Base-by-base conservation (phyloP, 331 rosid species). In the Acacia pycnantha region DNA sequence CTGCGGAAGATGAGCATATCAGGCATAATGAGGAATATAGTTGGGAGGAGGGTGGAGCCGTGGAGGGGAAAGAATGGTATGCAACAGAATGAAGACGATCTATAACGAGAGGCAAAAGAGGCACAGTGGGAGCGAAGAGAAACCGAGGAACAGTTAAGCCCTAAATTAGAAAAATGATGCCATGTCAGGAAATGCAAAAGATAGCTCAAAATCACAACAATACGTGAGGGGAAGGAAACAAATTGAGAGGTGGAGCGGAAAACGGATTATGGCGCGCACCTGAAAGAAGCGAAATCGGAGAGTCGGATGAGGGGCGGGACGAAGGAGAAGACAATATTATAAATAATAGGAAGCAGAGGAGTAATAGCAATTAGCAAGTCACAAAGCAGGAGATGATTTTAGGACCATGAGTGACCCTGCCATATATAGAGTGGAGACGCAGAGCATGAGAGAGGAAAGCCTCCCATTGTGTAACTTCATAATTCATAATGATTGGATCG, bases 381-480 rank as follows among this genome's bases (percentile, higher is more conserved):
- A 37, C 8, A 37, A 6, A 37, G 41, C 41, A 37, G 8, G 8
- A 27, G 75, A 48, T 71, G 83, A 74, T 1, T 24, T 77, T 15
- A 8, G 51, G 47, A 19, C 46, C 59, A 22, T 40, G 8, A 13
- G 70, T 22, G 81, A 43, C 7, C 59, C n/a, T 29, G 73, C 77
- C 85, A 85, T 91, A 76, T 85, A 91, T 86, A 87, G 91, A 48
- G n/a, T 6, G 21, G 40, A 15, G 68, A 67, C 40, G 48, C 41
- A 27, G 58, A n/a, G 70, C 24, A 44, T 37, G 8, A 37, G 41
- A n/a, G n/a, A 37, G 41, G 41, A 37, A 37, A 71, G 50, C 88
- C 90, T 56, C 88, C 40, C 79, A 2, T 85, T n/a, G n/a, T n/a
- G 80, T 37, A 27, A 24, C 22, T 5, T n/a, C n/a, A n/a, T 82